These are phyloP conservation scores for Rugonectria rugulosa DNA, from an alignment of 2,329 filamentous ascomycete species.

Conservation along the genomic window DNA sequence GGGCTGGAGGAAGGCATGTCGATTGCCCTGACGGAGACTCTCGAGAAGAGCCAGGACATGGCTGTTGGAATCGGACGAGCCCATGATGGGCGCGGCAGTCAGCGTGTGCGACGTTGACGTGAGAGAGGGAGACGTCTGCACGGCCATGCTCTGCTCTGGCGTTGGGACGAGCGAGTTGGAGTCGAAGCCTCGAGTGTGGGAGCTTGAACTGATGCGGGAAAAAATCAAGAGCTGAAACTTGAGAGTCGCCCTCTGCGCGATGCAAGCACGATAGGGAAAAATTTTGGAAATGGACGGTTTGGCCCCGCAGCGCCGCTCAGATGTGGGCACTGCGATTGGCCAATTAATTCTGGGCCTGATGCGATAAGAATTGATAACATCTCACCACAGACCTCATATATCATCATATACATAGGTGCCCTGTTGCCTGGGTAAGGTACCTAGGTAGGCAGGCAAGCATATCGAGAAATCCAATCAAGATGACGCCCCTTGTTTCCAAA, in stretches of 20 bases:
- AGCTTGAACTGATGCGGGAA: constrained; percentile 7
- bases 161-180: constrained; percentile 4
- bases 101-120: constrained; percentile 72
- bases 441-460: no score
- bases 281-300: constrained; percentile 32
- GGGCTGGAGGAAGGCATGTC: constrained; percentile 81
- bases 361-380: constrained; percentile 26
- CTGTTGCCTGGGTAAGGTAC: no score
- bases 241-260: constrained; percentile 4
- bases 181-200: constrained; percentile 19
- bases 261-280: constrained; percentile 31
- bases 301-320: constrained; percentile 31
- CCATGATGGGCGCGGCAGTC: constrained; percentile 57
- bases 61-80: constrained; percentile 44
- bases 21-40: constrained; percentile 64
- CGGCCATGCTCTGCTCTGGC: constrained; percentile 44
- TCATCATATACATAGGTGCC: no score
- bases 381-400: no score
- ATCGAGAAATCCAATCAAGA: no score
- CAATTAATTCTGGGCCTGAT: constrained; percentile 20
- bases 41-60: constrained; percentile 62
- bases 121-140: constrained; percentile 62
- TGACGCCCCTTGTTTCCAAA: no score
- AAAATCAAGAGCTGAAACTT: constrained; percentile 23
- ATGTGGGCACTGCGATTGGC: constrained; percentile 25